Evolutionary conservation across 2,329 filamentous ascomycete genomes (phyloP), one percentile per base, ranked within the genome.

Genomic region (Diaporthe ilicicola): DNA sequence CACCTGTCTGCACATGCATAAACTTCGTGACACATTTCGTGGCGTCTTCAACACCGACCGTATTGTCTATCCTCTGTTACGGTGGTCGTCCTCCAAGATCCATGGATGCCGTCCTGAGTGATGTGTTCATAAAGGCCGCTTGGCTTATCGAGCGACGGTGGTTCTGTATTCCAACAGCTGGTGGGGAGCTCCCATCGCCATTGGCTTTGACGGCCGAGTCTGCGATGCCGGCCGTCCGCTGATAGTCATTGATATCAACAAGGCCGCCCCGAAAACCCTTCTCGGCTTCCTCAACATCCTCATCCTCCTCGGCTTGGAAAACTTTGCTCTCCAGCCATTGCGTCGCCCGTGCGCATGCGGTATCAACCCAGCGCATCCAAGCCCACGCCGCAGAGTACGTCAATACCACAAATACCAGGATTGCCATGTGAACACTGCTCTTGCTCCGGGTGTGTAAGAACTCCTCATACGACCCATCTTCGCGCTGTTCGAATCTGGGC

Each of bases 341-440:
- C 4, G 85, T 86, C 39, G 84, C 76, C 67, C 80, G 79, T 0
- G 85, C 86, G 73, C 86, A 88, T 71, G 83, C 82, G 3, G 82
- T 81, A 74, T 88, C 85, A 24, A 88, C 84, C 74, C 86, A 86
- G 24, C 79, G 83, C 37, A 85, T 87, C 86, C 86, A 88, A 66
- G 85, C 77, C 72, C 83, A 82, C 0, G 85, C 86, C 22, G 82
- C 80, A 1, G 80, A 77, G 76, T 88, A 88, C 2, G 86, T 82
- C 29, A 87, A 73, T 1, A 73, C 76, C 50, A 86, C 82, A 78
- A 85, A 87, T 8, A 82, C 76, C 6, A 85, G 79, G 19, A 87
- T 83, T n/a, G 82, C 80, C 69, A 85, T 83, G 15, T 79, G 81
- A 74, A 80, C 79, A 5, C 81, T 78, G 4, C 78, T 76, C 10